A percentile compares a stretch with the other conserved stretches of the same genome.
Conservation (phyloP, 495 filamentous ascomycete species). For the Tuber brumale region DNA sequence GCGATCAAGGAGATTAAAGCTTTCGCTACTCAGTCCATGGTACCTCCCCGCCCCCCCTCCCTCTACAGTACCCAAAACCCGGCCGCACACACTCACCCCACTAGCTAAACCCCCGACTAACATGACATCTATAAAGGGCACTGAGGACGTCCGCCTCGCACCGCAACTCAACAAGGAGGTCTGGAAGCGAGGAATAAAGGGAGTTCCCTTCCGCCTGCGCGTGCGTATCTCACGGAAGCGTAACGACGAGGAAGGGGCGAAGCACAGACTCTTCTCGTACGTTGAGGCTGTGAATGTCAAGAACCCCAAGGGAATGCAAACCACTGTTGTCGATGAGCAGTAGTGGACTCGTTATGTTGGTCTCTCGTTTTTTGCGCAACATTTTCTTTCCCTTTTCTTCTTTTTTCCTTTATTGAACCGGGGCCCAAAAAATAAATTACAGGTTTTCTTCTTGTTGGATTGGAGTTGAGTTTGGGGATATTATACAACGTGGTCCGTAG, state of each 20-base stretch:
- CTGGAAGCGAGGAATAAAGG: conserved; percentile 98
- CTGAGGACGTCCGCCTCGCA: conserved; percentile 93
- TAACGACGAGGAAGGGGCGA: conserved; percentile 99
- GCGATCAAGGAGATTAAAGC: conserved; percentile 98
- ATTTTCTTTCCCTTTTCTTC: conserved; percentile 19
- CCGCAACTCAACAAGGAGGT: conserved; percentile 99
- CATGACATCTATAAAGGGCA: conserved; percentile 58
- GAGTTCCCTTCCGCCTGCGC: conserved; percentile 90
- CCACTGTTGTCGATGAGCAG: conserved; percentile 56
- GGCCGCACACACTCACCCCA: background rate
- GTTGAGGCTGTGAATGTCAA: conserved; percentile 99
- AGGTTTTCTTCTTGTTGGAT: background rate
- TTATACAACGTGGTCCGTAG: background rate
- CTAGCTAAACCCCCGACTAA: conserved; percentile 5
- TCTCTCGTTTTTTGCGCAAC: background rate
- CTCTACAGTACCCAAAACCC: background rate
- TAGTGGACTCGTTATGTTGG: conserved; percentile 7
- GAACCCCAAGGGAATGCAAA: conserved; percentile 93
- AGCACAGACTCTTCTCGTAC: conserved; percentile 97
- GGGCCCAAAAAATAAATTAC: conserved; percentile 39
- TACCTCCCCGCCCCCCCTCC: conserved; percentile 48
- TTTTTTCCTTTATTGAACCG: conserved; percentile 34
- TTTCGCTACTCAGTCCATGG: conserved; percentile 91
- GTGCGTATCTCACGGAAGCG: conserved; percentile 97
- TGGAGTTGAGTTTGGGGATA: background rate